A percentile compares a stretch with the other conserved stretches of the same genome.
Evolutionary conservation across 2,329 filamentous ascomycete genomes (phyloP).

Genomic region (Pestalotiopsis fici): DNA sequence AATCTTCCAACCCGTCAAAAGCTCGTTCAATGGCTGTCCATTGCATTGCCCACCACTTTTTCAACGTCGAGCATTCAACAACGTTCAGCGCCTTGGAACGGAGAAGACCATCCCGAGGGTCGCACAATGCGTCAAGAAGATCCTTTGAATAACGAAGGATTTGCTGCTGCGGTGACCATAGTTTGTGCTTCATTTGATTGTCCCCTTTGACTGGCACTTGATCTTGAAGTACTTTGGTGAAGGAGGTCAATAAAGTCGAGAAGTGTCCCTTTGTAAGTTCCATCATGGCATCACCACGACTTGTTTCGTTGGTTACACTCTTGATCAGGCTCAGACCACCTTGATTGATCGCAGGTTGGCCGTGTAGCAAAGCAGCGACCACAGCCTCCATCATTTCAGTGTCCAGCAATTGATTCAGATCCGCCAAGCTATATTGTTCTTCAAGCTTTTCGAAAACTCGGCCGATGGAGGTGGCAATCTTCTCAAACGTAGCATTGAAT

Average conservation of each 20-base stretch:
- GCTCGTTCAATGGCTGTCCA: slow-evolving; percentile 83
- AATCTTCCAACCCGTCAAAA: slow-evolving; percentile 80
- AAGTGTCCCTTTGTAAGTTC: slow-evolving; percentile 48
- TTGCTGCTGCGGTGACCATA: slow-evolving; percentile 60
- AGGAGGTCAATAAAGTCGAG: slow-evolving; percentile 42
- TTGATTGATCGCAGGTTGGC: slow-evolving; percentile 76
- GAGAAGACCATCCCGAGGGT: slow-evolving; percentile 56
- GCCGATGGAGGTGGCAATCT: slow-evolving; percentile 61
- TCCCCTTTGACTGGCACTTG: slow-evolving; percentile 40
- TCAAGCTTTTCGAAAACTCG: slow-evolving; percentile 77
- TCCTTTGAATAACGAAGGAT: slow-evolving; percentile 59
- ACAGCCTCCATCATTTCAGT: slow-evolving; percentile 71
- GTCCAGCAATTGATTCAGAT: slow-evolving; percentile 69
- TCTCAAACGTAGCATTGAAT: slow-evolving; percentile 74
- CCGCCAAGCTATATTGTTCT: slow-evolving; percentile 67
- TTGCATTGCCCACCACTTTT: slow-evolving; percentile 79
- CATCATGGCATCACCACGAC: slow-evolving; percentile 50
- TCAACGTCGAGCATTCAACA: slow-evolving; percentile 65
- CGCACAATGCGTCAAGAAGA: slow-evolving; percentile 57
- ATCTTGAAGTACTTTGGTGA: slow-evolving; percentile 41
- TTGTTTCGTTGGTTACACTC: slow-evolving; percentile 69
- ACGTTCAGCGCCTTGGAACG: slow-evolving; percentile 56
- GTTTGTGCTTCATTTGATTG: slow-evolving; percentile 41
- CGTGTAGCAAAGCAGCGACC: slow-evolving; percentile 78
- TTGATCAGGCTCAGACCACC: slow-evolving; percentile 83